Evolutionary conservation across 257 asterid species (phyloP).

Genomic region (Przewalskia tangutica): DNA sequence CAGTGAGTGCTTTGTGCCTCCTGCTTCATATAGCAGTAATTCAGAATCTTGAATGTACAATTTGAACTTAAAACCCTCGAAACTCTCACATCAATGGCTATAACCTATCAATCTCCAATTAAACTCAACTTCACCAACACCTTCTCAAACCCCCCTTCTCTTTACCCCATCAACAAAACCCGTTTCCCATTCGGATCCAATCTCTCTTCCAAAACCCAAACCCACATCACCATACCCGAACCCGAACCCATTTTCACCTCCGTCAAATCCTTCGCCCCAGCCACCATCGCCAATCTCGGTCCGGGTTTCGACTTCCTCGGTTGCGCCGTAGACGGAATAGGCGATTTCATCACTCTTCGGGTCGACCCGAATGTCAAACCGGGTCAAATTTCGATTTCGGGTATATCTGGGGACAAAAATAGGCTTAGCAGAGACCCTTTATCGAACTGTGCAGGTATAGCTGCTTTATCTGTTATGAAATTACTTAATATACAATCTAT

Average conservation of each 20-base stretch:
- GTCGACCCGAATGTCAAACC: slow-evolving; percentile 52
- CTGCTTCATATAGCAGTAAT: too few species aligned
- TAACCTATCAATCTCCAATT: not conserved
- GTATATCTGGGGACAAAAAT: slow-evolving; percentile 53
- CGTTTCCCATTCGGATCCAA: not conserved
- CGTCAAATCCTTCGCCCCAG: slow-evolving; percentile 70
- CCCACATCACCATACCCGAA: slow-evolving; percentile 35
- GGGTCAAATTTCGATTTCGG: slow-evolving; percentile 52
- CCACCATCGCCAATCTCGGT: slow-evolving; percentile 74
- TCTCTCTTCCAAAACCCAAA: slow-evolving; percentile 19
- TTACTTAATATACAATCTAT: slow-evolving; percentile 60
- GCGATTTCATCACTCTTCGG: slow-evolving; percentile 50
- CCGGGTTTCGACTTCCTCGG: slow-evolving; percentile 87
- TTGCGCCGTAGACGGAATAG: slow-evolving; percentile 78
- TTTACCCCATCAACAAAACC: too few species aligned
- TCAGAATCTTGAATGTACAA: too few species aligned
- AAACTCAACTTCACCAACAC: not conserved
- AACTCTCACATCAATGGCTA: not conserved
- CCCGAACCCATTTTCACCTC: slow-evolving; percentile 58
- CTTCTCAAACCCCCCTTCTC: not conserved
- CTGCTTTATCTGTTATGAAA: slow-evolving; percentile 70
- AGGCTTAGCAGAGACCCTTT: slow-evolving; percentile 63
- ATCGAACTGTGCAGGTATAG: slow-evolving; percentile 74
- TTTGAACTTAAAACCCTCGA: too few species aligned
- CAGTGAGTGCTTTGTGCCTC: too few species aligned